Percentiles rank a stretch among this genome's conserved stretches.
Conservation (phyloP, 164 flowering plant genomes). For the Stephania japonica region DNA sequence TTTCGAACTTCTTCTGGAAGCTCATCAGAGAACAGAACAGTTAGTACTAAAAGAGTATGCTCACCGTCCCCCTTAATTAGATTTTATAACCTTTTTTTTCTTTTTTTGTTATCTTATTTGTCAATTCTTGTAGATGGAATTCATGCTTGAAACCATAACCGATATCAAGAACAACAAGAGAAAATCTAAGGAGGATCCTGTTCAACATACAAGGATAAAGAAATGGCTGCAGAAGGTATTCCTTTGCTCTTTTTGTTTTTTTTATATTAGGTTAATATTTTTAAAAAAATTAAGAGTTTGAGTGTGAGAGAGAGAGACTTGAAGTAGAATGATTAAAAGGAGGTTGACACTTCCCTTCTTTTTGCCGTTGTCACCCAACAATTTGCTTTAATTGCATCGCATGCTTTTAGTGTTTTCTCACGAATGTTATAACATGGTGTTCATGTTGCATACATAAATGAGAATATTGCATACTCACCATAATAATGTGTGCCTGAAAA, state of each 20-base stretch:
- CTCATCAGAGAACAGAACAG: constrained; percentile 31
- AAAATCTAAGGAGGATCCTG: constrained; percentile 61
- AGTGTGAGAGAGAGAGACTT: no score
- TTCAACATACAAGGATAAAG: constrained; percentile 65
- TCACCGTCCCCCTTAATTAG: not conserved
- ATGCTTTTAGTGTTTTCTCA: no score
- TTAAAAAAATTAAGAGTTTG: no score
- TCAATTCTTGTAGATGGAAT: constrained; percentile 67
- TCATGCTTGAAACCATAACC: constrained; percentile 90
- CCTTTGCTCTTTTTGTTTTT: not conserved
- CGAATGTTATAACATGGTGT: no score
- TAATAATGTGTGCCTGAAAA: no score
- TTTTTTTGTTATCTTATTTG: constrained; percentile 9
- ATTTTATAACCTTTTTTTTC: not conserved
- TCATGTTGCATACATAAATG: no score
- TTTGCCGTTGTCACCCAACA: no score
- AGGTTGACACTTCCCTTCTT: no score
- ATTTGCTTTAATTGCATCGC: no score
- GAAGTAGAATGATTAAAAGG: no score
- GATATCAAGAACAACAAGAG: constrained; percentile 94
- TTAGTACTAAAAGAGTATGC: constrained; percentile 58
- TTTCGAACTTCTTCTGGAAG: constrained; percentile 45
- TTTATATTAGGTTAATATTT: no score
- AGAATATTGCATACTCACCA: no score
- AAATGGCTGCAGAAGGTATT: constrained; percentile 95